Evolutionary conservation across 2,329 filamentous ascomycete genomes (phyloP).

Genomic region (Talaromyces sp.): DNA sequence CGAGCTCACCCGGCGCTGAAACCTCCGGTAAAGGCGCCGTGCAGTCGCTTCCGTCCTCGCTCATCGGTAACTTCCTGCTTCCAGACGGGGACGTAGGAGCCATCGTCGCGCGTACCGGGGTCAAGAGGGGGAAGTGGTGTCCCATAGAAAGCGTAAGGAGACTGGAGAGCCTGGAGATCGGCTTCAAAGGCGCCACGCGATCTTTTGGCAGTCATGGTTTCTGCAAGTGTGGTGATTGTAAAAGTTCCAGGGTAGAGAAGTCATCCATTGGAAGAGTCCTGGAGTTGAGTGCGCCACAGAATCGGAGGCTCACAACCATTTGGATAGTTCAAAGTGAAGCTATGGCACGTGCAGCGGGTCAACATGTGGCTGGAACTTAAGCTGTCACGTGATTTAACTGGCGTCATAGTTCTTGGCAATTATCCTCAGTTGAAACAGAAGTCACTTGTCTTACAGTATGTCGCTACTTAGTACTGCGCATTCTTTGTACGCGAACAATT

Average conservation of each 20-base stretch:
- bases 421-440: no score
- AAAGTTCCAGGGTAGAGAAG: background rate
- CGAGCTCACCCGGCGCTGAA: slow-evolving; percentile 83
- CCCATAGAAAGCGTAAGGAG: slow-evolving; percentile 74
- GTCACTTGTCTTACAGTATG: no score
- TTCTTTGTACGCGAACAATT: no score
- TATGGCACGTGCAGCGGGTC: no score
- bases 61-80: slow-evolving; percentile 97
- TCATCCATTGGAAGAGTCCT: background rate
- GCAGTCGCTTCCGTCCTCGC: slow-evolving; percentile 78
- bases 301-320: no score
- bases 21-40: slow-evolving; percentile 94
- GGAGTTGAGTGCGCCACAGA: no score
- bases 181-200: slow-evolving; percentile 72
- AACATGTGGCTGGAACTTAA: no score
- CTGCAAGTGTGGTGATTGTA: background rate
- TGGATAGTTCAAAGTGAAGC: no score
- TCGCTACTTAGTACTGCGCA: no score
- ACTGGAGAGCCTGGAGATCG: slow-evolving; percentile 61
- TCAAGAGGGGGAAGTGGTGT: slow-evolving; percentile 77
- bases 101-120: slow-evolving; percentile 74
- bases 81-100: slow-evolving; percentile 91
- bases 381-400: no score
- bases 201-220: slow-evolving; percentile 70
- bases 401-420: no score